Conservation (phyloP, 192 early-diverging fungal species). For the Glomus cerebriforme region DNA sequence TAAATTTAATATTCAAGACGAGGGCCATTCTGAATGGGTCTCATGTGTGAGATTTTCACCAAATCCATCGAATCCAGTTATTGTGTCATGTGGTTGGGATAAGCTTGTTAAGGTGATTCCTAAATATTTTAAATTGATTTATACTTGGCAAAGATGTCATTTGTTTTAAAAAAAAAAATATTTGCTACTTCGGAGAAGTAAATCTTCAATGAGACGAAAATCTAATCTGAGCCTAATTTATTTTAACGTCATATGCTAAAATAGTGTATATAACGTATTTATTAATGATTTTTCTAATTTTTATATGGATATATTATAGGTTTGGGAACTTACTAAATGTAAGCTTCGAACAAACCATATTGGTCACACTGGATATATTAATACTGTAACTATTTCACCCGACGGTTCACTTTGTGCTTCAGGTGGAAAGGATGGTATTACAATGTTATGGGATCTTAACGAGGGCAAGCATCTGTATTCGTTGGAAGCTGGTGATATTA, state of each 20-base stretch:
- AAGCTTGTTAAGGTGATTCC: slow-evolving; percentile 95
- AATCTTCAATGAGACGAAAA: slow-evolving; percentile 65
- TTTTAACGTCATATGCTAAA: too few species aligned
- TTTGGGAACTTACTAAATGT: slow-evolving; percentile 98
- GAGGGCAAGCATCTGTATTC: slow-evolving; percentile 99
- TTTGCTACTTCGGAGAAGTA: slow-evolving; percentile 78
- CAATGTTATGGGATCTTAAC: slow-evolving; percentile 99
- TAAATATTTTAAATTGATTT: background rate
- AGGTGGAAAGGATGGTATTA: slow-evolving; percentile 98
- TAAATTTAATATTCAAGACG: slow-evolving; percentile 98
- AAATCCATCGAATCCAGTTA: slow-evolving; percentile 97
- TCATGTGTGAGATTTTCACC: slow-evolving; percentile 99
- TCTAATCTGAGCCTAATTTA: slow-evolving; percentile 48
- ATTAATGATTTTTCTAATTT: background rate
- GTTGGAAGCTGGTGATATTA: slow-evolving; percentile 90
- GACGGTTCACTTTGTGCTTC: slow-evolving; percentile 99
- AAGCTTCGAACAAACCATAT: slow-evolving; percentile 99
- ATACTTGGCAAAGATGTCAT: background rate
- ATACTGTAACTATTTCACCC: slow-evolving; percentile 97
- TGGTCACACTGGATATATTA: slow-evolving; percentile 98
- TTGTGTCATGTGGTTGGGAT: slow-evolving; percentile 99
- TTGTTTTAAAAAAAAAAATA: slow-evolving; percentile 41
- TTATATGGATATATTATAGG: slow-evolving; percentile 54
- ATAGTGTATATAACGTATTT: too few species aligned
- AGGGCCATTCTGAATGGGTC: slow-evolving; percentile 98